Conservation (phyloP, 345 rosid genomes). For the Cardiospermum halicacabum region DNA sequence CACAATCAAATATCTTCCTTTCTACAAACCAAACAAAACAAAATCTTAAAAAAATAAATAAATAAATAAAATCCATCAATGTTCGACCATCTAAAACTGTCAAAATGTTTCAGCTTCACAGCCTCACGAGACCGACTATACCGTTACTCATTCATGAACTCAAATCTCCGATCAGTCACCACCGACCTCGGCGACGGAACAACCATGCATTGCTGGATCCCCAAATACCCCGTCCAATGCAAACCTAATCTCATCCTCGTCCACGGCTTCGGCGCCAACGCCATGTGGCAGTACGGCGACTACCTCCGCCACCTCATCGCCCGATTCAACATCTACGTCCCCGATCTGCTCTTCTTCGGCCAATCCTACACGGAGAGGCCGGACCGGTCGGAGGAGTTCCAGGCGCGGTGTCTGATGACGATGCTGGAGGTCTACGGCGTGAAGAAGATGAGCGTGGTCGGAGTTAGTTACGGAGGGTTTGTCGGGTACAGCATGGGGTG, state of each 20-base stretch:
- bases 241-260: slow-evolving; percentile 59
- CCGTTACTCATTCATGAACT: slow-evolving; percentile 48
- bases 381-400: slow-evolving; percentile 55
- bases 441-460: slow-evolving; percentile 44
- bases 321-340: slow-evolving; percentile 66
- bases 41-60: too few relatives aligned
- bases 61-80: slow-evolving; percentile 6
- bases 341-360: slow-evolving; percentile 71
- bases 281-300: slow-evolving; percentile 75
- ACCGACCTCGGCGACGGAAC: slow-evolving; percentile 59
- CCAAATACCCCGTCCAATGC: slow-evolving; percentile 25
- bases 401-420: slow-evolving; percentile 52
- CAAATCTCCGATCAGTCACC: slow-evolving; percentile 44
- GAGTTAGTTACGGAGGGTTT: slow-evolving; percentile 80
- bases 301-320: slow-evolving; percentile 50
- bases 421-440: slow-evolving; percentile 53
- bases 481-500: slow-evolving; percentile 70
- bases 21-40: too few relatives aligned
- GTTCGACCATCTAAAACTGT: slow-evolving; percentile 24
- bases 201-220: slow-evolving; percentile 72
- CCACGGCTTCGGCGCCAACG: slow-evolving; percentile 78
- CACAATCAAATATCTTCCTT: too few relatives aligned
- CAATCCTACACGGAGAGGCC: slow-evolving; percentile 39
- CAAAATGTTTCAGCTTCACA: slow-evolving; percentile 57
- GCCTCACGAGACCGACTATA: slow-evolving; percentile 55